Conservation (phyloP, 2,329 filamentous ascomycete species). For the Trichophyton verrucosum region DNA sequence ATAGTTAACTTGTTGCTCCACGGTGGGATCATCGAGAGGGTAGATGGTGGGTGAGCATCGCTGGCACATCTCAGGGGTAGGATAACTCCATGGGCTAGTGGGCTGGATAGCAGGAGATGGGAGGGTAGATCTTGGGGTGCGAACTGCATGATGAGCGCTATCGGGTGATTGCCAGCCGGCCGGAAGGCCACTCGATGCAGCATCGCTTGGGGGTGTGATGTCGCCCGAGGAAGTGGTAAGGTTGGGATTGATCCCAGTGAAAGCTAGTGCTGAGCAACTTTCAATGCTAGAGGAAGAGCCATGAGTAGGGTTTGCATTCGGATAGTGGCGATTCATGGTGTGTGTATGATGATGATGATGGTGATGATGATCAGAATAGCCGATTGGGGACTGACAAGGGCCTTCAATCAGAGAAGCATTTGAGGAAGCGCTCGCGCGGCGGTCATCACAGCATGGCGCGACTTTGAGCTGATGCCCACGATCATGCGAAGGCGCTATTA, state of each 20-base stretch:
- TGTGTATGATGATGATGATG: not conserved
- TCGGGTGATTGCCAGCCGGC: not conserved
- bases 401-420: not conserved
- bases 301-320: not conserved
- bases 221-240: not conserved
- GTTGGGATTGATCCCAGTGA: not conserved
- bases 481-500: not conserved
- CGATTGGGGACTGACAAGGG: not conserved
- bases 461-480: not conserved
- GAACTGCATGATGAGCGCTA: not conserved
- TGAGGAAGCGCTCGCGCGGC: not conserved
- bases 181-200: not conserved
- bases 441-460: not conserved
- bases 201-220: not conserved
- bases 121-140: not conserved
- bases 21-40: not conserved
- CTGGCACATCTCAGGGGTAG: not conserved
- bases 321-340: not conserved
- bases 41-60: constrained; percentile 2
- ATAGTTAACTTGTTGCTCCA: not conserved
- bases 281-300: not conserved
- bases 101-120: constrained; percentile 2
- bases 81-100: constrained; percentile 2
- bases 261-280: not conserved
- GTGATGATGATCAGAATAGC: not conserved